These are phyloP conservation scores for Fraxinus pennsylvanica DNA, from an alignment of 257 asterid species.

Conservation along the genomic window DNA sequence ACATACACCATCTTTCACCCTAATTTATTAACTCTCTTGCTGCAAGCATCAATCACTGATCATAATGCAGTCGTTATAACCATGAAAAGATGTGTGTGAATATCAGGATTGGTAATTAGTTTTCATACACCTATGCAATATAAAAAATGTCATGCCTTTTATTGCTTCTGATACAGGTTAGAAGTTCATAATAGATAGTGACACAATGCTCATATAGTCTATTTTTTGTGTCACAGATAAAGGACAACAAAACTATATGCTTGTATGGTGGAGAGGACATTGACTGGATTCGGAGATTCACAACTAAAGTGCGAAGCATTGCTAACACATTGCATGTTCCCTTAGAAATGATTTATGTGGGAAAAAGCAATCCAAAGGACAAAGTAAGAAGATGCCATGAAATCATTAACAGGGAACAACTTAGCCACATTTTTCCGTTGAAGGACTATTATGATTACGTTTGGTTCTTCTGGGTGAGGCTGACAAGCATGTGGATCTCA, in stretches of 20 bases:
- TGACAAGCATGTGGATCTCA: constrained; percentile 93
- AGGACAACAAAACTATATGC: constrained; percentile 60
- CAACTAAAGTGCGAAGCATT: constrained; percentile 38
- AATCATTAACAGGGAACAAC: constrained; percentile 46
- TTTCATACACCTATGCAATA: too few relatives aligned
- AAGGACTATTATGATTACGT: constrained; percentile 51
- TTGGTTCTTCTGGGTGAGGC: constrained; percentile 91
- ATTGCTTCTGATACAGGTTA: too few relatives aligned
- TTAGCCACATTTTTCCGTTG: constrained; percentile 59
- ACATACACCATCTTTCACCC: neutral
- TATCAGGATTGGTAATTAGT: too few relatives aligned
- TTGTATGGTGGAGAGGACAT: constrained; percentile 95
- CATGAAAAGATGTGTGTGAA: too few relatives aligned
- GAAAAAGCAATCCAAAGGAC: constrained; percentile 69
- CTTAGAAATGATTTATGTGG: constrained; percentile 81
- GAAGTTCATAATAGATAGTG: too few relatives aligned
- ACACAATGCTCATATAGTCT: neutral
- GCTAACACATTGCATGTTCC: constrained; percentile 48
- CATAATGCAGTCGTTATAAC: neutral
- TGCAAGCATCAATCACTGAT: neutral
- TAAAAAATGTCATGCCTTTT: too few relatives aligned
- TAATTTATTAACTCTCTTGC: neutral
- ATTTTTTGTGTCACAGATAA: constrained; percentile 40
- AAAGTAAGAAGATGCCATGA: constrained; percentile 63
- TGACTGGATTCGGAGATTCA: constrained; percentile 73